A percentile compares a stretch with the other conserved stretches of the same genome.
Evolutionary conservation across 139 green algal genomes (phyloP).

Genomic region (Pleodorina starrii): DNA sequence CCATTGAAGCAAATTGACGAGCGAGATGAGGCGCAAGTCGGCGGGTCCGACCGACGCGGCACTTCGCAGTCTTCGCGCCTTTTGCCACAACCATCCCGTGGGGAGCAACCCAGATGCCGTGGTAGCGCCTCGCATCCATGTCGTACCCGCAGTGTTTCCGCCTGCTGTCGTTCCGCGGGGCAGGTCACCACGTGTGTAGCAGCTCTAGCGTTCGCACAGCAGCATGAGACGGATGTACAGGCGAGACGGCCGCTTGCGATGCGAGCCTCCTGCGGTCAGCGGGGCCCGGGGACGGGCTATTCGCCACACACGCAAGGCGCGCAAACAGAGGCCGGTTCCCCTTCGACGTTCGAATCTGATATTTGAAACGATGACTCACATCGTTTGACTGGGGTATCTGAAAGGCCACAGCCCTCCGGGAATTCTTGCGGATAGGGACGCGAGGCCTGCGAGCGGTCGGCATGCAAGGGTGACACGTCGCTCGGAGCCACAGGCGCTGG

Average conservation of each 20-base stretch:
- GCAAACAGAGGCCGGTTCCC: background rate
- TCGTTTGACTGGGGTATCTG: background rate
- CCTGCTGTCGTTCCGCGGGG: background rate
- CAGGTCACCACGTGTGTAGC: background rate
- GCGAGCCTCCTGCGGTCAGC: background rate
- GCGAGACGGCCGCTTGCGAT: slow-evolving; percentile 4
- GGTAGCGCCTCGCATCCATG: no score
- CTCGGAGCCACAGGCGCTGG: background rate
- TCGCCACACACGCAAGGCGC: background rate
- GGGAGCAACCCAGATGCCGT: no score
- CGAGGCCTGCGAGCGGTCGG: slow-evolving; percentile 26
- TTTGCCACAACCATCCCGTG: no score
- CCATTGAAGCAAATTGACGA: no score
- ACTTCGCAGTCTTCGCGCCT: no score
- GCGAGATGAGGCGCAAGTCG: no score
- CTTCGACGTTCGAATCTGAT: no score
- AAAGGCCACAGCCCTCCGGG: background rate
- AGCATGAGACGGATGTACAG: background rate
- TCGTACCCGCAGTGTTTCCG: background rate
- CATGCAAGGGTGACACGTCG: slow-evolving; percentile 7
- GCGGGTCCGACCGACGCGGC: no score
- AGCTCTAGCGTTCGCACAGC: background rate
- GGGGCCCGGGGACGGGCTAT: background rate
- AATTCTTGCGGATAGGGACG: background rate
- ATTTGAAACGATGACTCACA: slow-evolving; percentile 22